Evolutionary conservation across 768 basidiomycete species (phyloP).

Genomic region (Amanita jacksonii): DNA sequence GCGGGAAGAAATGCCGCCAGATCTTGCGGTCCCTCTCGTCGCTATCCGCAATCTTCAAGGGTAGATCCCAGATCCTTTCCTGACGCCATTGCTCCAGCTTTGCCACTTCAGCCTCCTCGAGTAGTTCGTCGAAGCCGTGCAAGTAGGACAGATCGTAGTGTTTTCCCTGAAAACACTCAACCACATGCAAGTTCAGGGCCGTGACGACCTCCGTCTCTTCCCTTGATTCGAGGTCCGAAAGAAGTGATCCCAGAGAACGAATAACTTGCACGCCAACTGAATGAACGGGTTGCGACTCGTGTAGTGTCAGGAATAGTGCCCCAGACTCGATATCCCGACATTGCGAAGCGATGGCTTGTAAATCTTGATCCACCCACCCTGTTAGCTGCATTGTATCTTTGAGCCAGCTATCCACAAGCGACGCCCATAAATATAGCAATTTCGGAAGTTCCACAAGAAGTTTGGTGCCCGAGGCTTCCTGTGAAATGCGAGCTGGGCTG

Average conservation of each 20-base stretch:
- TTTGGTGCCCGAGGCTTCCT: slow-evolving; percentile 53
- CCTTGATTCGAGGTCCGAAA: slow-evolving; percentile 32
- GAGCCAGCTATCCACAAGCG: slow-evolving; percentile 63
- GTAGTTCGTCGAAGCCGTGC: slow-evolving; percentile 54
- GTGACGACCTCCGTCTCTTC: slow-evolving; percentile 18
- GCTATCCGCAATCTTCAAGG: slow-evolving; percentile 68
- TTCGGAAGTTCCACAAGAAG: slow-evolving; percentile 59
- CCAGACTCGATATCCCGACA: slow-evolving; percentile 62
- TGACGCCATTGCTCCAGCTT: slow-evolving; percentile 62
- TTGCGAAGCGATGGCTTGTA: slow-evolving; percentile 32
- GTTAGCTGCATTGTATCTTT: slow-evolving; percentile 29
- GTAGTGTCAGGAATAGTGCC: slow-evolving; percentile 64
- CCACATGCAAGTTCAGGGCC: slow-evolving; percentile 26
- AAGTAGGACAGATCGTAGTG: slow-evolving; percentile 37
- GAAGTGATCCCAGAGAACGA: slow-evolving; percentile 43
- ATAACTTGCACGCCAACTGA: slow-evolving; percentile 55
- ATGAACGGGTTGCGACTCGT: slow-evolving; percentile 40
- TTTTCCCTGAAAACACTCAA: slow-evolving; percentile 46
- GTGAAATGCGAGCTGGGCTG: slow-evolving; percentile 49
- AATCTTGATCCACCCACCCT: slow-evolving; percentile 30
- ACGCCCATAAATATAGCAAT: slow-evolving; percentile 65
- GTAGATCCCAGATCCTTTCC: slow-evolving; percentile 42
- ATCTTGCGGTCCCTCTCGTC: slow-evolving; percentile 54
- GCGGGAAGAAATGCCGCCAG: slow-evolving; percentile 68
- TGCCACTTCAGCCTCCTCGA: slow-evolving; percentile 49